These are phyloP conservation scores for Besnoitia besnoiti DNA, from an alignment of 169 alveolate genomes.

Conservation along the genomic window DNA sequence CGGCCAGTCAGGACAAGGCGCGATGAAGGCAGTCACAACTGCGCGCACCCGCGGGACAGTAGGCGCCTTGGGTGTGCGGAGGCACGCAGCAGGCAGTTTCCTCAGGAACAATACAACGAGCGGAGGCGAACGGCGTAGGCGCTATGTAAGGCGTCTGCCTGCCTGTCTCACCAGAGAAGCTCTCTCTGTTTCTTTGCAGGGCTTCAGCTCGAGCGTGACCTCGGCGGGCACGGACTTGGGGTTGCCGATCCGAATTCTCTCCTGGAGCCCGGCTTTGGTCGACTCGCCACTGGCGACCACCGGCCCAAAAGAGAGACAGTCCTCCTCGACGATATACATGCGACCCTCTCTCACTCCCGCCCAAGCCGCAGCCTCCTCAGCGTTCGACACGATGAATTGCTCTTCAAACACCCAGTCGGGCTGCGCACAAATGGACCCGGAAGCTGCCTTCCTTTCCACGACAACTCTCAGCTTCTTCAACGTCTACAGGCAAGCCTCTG, in stretches of 20 bases:
- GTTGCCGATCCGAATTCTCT: constrained; percentile 85
- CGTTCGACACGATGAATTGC: constrained; percentile 88
- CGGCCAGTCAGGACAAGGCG: too few species aligned
- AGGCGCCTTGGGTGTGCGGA: too few species aligned
- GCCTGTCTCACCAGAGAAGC: neutral
- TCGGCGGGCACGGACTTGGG: constrained; percentile 84
- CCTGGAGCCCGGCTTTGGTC: constrained; percentile 82
- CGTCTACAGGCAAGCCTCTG: too few species aligned
- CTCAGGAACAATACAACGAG: too few species aligned
- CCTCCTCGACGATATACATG: constrained; percentile 91
- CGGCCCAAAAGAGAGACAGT: constrained; percentile 93
- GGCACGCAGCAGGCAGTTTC: too few species aligned
- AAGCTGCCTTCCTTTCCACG: too few species aligned
- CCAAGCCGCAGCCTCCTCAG: constrained; percentile 76
- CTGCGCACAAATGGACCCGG: too few species aligned
- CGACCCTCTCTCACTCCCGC: constrained; percentile 68
- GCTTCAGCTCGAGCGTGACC: constrained; percentile 83
- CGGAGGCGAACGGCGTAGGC: too few species aligned
- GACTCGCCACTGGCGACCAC: constrained; percentile 78
- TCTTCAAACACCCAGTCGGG: constrained; percentile 93
- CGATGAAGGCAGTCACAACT: too few species aligned
- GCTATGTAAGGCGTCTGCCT: too few species aligned
- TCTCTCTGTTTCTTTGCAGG: neutral
- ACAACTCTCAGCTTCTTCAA: too few species aligned
- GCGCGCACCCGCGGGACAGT: too few species aligned